Base-by-base conservation (phyloP, 2,329 filamentous ascomycete species). In the Echinosphaeria canescens region DNA sequence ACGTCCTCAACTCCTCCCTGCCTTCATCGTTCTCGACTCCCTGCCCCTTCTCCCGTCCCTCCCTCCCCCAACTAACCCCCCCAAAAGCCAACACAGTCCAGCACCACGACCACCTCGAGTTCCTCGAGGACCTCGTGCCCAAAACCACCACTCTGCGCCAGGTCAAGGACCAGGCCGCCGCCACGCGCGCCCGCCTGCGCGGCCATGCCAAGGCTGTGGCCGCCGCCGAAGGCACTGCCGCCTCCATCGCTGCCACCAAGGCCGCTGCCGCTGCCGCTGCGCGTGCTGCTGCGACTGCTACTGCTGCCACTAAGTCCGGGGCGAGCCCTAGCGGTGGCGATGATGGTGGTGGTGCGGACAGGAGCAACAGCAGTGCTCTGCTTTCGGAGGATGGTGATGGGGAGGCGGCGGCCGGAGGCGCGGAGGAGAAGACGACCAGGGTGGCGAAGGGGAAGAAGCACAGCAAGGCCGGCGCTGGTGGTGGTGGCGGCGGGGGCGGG, bases 31-130 rank as follows among this genome's bases (percentile, higher is more conserved):
- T n/a, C n/a, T n/a, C n/a, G n/a, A n/a, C n/a, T n/a, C n/a, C n/a
- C n/a, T n/a, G n/a, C 14, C 10, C 15, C 5, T n/a, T 13, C 10
- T 13, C 15, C 13, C 29, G n/a, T 8, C 24, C 24, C 40, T n/a
- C n/a, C n/a, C n/a, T n/a, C n/a, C n/a, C n/a, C n/a, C n/a, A n/a
- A n/a, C n/a, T n/a, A n/a, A n/a, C n/a, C n/a, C n/a, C n/a, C n/a
- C n/a, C n/a, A n/a, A n/a, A n/a, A 82, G 81, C 84, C 37, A 78
- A 69, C 41, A 85, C 88, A 15, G 74, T 95, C 29, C 67, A 76
- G 6, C 75, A 81, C 44, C 71, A 82, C 34, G 88, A 95, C 48
- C 90, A 90, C 46, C 73, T 98, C 27, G 84, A 98, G 47, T 98
- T 98, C 44, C 66, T 98, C 10, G 63, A 76, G 34, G 88, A 98